Conservation (phyloP, 495 filamentous ascomycete genomes). For the Neurospora pannonica region DNA sequence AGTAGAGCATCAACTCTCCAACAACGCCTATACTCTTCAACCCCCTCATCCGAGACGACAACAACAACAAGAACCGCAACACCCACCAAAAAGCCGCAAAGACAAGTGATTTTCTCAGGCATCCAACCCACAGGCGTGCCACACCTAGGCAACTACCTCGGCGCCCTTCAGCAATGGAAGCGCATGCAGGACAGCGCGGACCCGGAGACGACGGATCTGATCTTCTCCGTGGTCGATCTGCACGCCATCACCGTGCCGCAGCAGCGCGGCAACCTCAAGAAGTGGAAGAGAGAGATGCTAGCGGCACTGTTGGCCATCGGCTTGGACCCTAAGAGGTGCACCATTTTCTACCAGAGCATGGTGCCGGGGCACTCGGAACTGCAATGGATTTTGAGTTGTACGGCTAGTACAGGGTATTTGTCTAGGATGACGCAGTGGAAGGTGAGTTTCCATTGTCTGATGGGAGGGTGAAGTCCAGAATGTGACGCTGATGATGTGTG, state of each 20-base stretch:
- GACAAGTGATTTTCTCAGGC: conserved; percentile 70
- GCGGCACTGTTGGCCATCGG: conserved; percentile 78
- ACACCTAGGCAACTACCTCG: conserved; percentile 95
- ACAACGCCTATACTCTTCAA: not conserved
- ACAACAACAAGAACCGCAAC: not conserved
- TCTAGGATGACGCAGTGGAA: conserved; percentile 98
- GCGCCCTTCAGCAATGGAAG: conserved; percentile 82
- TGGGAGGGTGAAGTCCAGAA: too few relatives aligned
- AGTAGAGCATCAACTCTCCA: not conserved
- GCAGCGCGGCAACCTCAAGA: conserved; percentile 43
- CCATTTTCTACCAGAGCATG: conserved; percentile 76
- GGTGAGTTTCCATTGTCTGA: conserved; percentile 42
- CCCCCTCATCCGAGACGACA: not conserved
- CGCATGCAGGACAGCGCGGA: conserved; percentile 56
- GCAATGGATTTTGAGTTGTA: conserved; percentile 92
- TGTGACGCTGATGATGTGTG: not conserved
- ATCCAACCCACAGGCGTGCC: conserved; percentile 94
- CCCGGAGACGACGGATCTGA: conserved; percentile 42
- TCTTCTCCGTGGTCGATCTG: conserved; percentile 84
- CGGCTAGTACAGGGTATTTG: conserved; percentile 80
- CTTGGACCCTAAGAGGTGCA: conserved; percentile 60
- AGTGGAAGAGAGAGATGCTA: conserved; percentile 62
- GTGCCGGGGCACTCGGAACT: conserved; percentile 76
- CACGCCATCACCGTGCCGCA: conserved; percentile 83
- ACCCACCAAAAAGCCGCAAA: not conserved